Evolutionary conservation across 495 filamentous ascomycete genomes (phyloP), one percentile per base, ranked within the genome.

Genomic region (Aspergillus sparsus): DNA sequence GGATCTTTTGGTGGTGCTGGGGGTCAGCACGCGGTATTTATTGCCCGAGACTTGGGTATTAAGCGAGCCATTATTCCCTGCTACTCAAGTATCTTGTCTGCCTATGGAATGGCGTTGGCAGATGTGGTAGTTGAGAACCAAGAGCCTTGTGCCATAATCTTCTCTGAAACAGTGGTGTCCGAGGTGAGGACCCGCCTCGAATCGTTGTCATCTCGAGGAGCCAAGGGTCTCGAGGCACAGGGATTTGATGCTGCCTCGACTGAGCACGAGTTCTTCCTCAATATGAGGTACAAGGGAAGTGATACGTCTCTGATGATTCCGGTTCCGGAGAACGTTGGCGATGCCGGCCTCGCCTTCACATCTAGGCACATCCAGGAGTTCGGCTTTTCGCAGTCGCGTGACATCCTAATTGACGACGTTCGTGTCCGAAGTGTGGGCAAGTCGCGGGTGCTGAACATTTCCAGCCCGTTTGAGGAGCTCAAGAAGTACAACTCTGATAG

Each of bases 1-100:
- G 93, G 92, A 1, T 93, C 89, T 0, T 98, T 98, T 76, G 94
- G 94, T 18, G 94, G 94, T 32, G 94, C 94, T 2, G 94, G 94
- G 49, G 94, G 94, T 2, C 94, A 98, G 70, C 94, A 98, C 66
- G 94, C 94, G 6, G 90, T 94, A 15, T 92, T 91, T n/a, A 96
- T 98, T 66, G 94, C 93, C 10, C 89, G 92, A 64, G 88, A 87
- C 16, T 78, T 98, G 16, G 93, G 93, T 0, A 91, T 98, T 63
- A 82, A 77, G 33, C 90, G 95, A 69, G 93, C 97, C 37, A 76
- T 98, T 5, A 82, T 98, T 12, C 94, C 97, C 68, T 81, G 89
- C 41, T 97, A 97, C 70, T 97, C 93, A 0, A 97, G 93, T 0
- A 92, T 98, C 2, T 81, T 98, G 0, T 97, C 92, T 0, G 94